Evolutionary conservation across 2,329 filamentous ascomycete genomes (phyloP), one percentile per base, ranked within the genome.

Genomic region (Malbranchea zuffiana): DNA sequence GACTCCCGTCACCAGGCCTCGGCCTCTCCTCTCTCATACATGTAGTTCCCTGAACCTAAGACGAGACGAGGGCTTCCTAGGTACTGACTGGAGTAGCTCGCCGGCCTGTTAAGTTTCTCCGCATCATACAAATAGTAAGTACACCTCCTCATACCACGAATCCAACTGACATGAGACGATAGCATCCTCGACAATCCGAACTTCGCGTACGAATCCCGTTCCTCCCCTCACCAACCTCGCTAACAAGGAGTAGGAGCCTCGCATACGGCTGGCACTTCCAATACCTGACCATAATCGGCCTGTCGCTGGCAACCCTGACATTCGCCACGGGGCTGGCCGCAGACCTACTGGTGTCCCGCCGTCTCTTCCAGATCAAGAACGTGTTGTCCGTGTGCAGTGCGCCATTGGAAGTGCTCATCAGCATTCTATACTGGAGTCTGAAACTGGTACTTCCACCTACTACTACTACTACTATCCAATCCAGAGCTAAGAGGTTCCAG

Each of bases 241-340:
- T 28, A 29, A 32, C 30, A 8, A 3, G 15, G 13, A 8, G 15
- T 20, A 44, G 43, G 23, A 43, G 38, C n/a, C 61, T 72, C 10
- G 69, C 71, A 23, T 78, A 74, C 54, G 75, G 75, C 47, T 78
- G 74, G 73, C 74, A 79, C 50, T 68, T 78, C 43, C 74, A 78
- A 57, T 78, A 74, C 50, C 61, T 78, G 15, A 78, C 75, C 42
- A 74, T 77, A 47, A 69, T 79, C 47, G 75, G 74, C 28, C 63
- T 78, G 5, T 57, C 64, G 4, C 56, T 78, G 33, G 64, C 72
- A 1, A 71, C 72, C 2, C 23, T 66, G 29, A 74, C 73, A 21
- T 77, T 77, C 54, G 39, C 55, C 15, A 51, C 65, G 38, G 75
- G 63, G 23, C 57, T 77, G 2, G 47, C 73, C 27, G 71, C 74